These are phyloP conservation scores for Panicum hallii DNA, from an alignment of 202 grass and related monocot species.

Conservation along the genomic window DNA sequence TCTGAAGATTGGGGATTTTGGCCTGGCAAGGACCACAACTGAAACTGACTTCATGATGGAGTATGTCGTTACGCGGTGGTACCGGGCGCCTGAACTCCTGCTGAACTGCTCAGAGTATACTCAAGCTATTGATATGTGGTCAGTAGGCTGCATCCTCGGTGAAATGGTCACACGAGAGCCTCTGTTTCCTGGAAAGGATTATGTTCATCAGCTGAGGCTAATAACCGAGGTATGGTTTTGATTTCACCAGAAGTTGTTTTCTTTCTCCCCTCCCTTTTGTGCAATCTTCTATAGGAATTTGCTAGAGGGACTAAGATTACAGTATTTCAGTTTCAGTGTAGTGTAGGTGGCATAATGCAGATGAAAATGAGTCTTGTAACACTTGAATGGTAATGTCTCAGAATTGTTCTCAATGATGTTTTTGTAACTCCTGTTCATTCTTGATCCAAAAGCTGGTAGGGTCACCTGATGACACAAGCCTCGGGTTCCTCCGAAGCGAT, in stretches of 20 bases:
- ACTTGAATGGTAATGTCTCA: slow-evolving; percentile 19
- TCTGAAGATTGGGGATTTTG: slow-evolving; percentile 93
- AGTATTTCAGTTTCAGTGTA: background rate
- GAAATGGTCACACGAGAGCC: slow-evolving; percentile 90
- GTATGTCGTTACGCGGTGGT: slow-evolving; percentile 96
- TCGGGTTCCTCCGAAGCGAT: slow-evolving; percentile 96
- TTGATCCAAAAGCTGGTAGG: slow-evolving; percentile 81
- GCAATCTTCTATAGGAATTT: background rate
- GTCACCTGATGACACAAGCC: slow-evolving; percentile 90
- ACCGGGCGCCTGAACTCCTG: slow-evolving; percentile 86
- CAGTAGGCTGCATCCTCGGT: slow-evolving; percentile 91
- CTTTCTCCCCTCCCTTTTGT: background rate
- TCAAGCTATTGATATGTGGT: slow-evolving; percentile 96
- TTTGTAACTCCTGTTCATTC: slow-evolving; percentile 47
- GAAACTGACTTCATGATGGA: slow-evolving; percentile 99
- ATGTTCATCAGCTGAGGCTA: slow-evolving; percentile 91
- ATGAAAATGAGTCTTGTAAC: slow-evolving; percentile 9
- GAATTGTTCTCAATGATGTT: slow-evolving; percentile 21
- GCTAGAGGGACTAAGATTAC: background rate
- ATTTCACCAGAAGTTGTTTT: background rate
- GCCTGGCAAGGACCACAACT: slow-evolving; percentile 91
- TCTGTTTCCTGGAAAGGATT: slow-evolving; percentile 96
- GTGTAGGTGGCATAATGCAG: background rate
- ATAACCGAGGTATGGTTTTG: slow-evolving; percentile 81
- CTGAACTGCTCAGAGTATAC: slow-evolving; percentile 97